Evolutionary conservation across 78 protist species (phyloP).

Genomic region (Pigoraptor vietnamica): DNA sequence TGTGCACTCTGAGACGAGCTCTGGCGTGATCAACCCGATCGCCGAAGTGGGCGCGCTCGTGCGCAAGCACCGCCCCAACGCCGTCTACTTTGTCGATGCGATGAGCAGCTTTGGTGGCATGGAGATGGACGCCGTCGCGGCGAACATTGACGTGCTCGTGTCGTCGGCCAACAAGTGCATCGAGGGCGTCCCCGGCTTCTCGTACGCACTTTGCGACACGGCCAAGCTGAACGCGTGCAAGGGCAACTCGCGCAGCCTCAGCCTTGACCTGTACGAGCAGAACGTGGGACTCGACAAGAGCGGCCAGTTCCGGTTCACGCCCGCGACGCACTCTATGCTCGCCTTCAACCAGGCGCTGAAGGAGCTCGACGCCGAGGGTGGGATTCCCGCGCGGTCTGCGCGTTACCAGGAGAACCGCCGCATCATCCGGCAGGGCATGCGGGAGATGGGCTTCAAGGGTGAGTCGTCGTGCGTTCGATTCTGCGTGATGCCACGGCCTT

Average conservation of each 20-base stretch:
- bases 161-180: constrained; percentile 47
- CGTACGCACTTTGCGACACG: not conserved
- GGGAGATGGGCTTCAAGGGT: constrained; percentile 2
- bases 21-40: constrained; percentile 47
- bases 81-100: constrained; percentile 39
- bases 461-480: not conserved
- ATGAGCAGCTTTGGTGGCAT: constrained; percentile 43
- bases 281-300: constrained; percentile 15
- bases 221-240: not conserved
- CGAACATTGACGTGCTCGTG: constrained; percentile 34
- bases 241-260: constrained; percentile 26
- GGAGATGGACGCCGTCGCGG: not conserved
- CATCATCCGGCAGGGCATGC: constrained; percentile 15
- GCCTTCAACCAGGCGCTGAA: constrained; percentile 35
- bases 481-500: not conserved
- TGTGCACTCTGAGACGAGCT: constrained; percentile 55
- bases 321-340: constrained; percentile 36
- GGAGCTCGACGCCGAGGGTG: constrained; percentile 46
- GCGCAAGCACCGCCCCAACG: not conserved
- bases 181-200: constrained; percentile 53
- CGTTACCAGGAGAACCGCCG: constrained; percentile 17
- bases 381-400: constrained; percentile 12
- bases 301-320: constrained; percentile 55
- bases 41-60: constrained; percentile 21
- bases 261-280: constrained; percentile 34